These are phyloP conservation scores for Pezicula carpinea DNA, from an alignment of 2,329 filamentous ascomycete species.

Conservation along the genomic window DNA sequence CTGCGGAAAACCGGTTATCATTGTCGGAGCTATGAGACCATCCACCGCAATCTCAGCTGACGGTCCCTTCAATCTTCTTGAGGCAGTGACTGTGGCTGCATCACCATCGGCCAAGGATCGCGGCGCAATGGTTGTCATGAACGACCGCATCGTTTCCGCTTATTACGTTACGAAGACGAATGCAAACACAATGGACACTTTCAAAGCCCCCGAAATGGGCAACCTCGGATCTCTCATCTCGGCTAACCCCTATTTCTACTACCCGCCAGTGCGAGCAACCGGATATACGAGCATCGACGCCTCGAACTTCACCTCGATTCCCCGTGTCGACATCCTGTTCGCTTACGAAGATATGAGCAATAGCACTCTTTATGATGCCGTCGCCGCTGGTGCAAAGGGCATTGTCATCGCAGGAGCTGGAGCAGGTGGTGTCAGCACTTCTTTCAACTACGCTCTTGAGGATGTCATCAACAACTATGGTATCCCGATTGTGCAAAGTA, in stretches of 20 bases:
- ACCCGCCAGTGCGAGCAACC: constrained; percentile 42
- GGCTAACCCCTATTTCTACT: constrained; percentile 57
- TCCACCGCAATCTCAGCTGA: constrained; percentile 59
- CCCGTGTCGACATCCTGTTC: constrained; percentile 52
- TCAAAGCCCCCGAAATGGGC: constrained; percentile 52
- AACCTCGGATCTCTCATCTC: constrained; percentile 54
- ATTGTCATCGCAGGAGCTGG: constrained; percentile 53
- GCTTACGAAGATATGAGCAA: constrained; percentile 49
- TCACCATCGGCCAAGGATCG: constrained; percentile 40
- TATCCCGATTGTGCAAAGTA: constrained; percentile 46
- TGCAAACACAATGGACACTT: constrained; percentile 59
- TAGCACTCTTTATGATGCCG: constrained; percentile 41
- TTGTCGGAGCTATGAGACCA: constrained; percentile 60
- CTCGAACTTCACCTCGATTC: constrained; percentile 33
- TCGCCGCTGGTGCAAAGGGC: constrained; percentile 46
- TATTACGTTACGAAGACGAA: constrained; percentile 59
- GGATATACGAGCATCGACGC: constrained; percentile 41
- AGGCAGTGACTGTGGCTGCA: constrained; percentile 52
- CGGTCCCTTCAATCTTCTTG: constrained; percentile 57
- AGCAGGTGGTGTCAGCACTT: constrained; percentile 43
- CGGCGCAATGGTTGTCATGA: constrained; percentile 56
- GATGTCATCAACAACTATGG: constrained; percentile 39
- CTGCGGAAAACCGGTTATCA: constrained; percentile 53
- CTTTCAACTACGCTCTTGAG: constrained; percentile 36
- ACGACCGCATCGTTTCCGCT: constrained; percentile 55